A percentile compares a stretch with the other conserved stretches of the same genome.
Evolutionary conservation across 768 basidiomycete genomes (phyloP).

Genomic region (Psilocybe subaeruginosa): DNA sequence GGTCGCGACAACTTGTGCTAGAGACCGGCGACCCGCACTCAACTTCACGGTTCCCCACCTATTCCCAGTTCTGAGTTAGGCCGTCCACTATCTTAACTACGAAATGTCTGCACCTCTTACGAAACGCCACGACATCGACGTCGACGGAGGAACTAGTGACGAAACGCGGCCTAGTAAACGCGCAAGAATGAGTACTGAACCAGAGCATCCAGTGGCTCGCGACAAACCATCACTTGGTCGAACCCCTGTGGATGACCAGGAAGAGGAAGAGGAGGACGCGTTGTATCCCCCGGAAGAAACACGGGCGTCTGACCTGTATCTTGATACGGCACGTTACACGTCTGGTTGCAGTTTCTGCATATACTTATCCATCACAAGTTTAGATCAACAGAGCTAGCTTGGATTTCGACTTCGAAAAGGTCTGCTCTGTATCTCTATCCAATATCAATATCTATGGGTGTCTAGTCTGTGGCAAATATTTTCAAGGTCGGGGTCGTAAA

Average conservation of each 20-base stretch:
- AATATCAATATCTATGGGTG: conserved; percentile 99
- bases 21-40: neutral
- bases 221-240: neutral
- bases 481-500: conserved; percentile 92
- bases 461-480: conserved; percentile 97
- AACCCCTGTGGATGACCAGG: conserved; percentile 13
- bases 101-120: conserved; percentile 9
- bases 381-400: conserved; percentile 90
- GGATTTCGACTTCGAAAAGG: conserved; percentile 99
- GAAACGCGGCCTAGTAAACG: conserved; percentile 39
- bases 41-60: neutral
- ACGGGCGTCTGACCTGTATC: conserved; percentile 83
- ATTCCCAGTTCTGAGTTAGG: neutral
- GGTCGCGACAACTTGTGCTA: neutral
- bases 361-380: conserved; percentile 8
- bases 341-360: conserved; percentile 7
- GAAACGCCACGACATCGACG: conserved; percentile 12
- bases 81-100: neutral
- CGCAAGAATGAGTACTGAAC: conserved; percentile 22
- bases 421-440: conserved; percentile 94
- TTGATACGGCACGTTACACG: conserved; percentile 78
- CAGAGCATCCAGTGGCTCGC: neutral
- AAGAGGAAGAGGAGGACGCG: conserved; percentile 40
- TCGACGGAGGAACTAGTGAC: conserved; percentile 5
- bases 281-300: conserved; percentile 33